Base-by-base conservation (phyloP, 75 land plant genomes). In the Pinus taeda region DNA sequence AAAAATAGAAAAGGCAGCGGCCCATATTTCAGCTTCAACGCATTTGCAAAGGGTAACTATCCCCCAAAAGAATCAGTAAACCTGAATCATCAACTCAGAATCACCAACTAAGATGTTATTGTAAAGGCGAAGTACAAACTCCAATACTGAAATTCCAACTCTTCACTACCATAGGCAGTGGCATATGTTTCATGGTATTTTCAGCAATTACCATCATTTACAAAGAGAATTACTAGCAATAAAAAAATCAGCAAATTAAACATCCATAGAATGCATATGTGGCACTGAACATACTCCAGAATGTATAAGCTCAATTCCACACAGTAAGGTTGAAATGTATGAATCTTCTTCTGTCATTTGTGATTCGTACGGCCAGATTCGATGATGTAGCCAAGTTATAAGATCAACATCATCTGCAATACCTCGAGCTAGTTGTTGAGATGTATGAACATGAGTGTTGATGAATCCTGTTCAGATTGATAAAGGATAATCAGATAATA, bases 331-430 rank as follows among this genome's bases (percentile, higher is more conserved):
- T 60, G 99, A 96, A 26, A 92, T 9, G 72, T 90, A 96, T 0
- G 99, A 96, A 79, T 96, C 95, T 42, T 92, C 88, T 75, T 89
- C 88, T 3, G 90, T 94, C 99, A 96, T 96, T 83, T 83, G 83
- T 13, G 99, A 90, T 77, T 96, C 99, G 63, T 87, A 96, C 15
- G 99, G 99, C 99, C 99, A 96, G 55, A 96, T 96, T 4, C 99
- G 91, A 9, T 84, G 76, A 59, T 96, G 99, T 60, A 96, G 75
- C 99, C 99, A 96, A 11, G 99, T 96, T 78, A 96, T 84, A 82
- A 96, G 78, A 72, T 96, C 98, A 42, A 96, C 99, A 76, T 96
- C 99, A 79, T 96, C 99, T 12, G 99, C 99, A 57, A 96, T 96
- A 39, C 99, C 98, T 77, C 95, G 92, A 8, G 81, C 99, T 21